Base-by-base conservation (phyloP, 345 rosid species). In the Syzygium jambos region DNA sequence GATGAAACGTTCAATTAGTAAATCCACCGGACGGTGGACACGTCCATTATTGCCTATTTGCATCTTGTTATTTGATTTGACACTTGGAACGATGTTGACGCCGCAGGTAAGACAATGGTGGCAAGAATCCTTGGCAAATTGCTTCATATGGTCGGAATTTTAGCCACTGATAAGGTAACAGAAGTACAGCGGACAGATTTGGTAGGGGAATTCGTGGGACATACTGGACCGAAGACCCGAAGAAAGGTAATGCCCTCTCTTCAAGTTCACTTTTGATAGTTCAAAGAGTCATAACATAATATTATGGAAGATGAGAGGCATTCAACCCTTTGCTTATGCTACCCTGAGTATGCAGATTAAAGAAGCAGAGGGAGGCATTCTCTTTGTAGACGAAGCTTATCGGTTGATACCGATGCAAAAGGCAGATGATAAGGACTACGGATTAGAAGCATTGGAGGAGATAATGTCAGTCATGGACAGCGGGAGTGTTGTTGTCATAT, bases 371-470 rank as follows among this genome's bases (percentile, higher is more conserved):
- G 99, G 99, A 86, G 99, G 99, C 86, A 95, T 98, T 86, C 95
- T 98, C n/a, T 98, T 96, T 91, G 98, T 96, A 87, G 99, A 98
- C 41, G 99, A 98, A 93, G 99, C 99, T 43, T 98, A 98, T 91
- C 88, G 97, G 59, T 92, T 96, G 49, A 96, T 96, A 88, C 99
- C 99, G 0, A 93, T 96, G 96, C 99, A 96, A 91, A 98, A 98
- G 90, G 88, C 96, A 4, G 99, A 96, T 52, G 99, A 96, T 61
- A 98, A 96, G 87, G 99, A 98, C 91, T 98, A 96, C 21, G 99
- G 99, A 16, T 90, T 98, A 84, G 99, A 98, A 93, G 99, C 99
- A 29, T 87, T 98, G 19, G 99, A 98, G 91, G 98, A 96, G 87
- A 96, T 98, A 57, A 98, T 98, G 99, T 96, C 98, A 1, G 96